A percentile compares a stretch with the other conserved stretches of the same genome.
Evolutionary conservation across 75 land plant genomes (phyloP).

Genomic region (Sequoiadendron giganteum): DNA sequence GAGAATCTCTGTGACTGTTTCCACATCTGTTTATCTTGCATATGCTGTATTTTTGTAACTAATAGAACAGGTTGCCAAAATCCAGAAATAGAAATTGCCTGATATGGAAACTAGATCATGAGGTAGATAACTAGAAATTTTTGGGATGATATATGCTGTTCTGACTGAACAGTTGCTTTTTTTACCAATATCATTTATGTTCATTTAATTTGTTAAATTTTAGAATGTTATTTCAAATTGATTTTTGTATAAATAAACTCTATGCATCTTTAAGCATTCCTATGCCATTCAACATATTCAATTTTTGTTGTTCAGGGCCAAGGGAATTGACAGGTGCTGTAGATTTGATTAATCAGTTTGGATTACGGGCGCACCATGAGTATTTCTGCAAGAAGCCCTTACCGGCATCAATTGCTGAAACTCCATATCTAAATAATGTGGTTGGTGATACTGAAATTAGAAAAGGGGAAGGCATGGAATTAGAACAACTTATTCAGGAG

Average conservation of each 20-base stretch:
- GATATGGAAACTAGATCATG: background rate
- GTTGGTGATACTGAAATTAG: conserved; percentile 93
- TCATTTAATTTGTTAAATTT: background rate
- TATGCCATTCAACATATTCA: background rate
- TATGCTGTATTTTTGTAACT: background rate
- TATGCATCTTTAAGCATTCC: background rate
- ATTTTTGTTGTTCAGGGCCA: conserved; percentile 47
- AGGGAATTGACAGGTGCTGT: conserved; percentile 93
- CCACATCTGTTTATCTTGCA: background rate
- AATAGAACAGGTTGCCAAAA: background rate
- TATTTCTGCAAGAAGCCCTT: conserved; percentile 80
- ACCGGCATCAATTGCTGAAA: conserved; percentile 77
- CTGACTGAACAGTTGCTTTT: background rate
- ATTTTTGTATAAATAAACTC: background rate
- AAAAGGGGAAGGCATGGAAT: conserved; percentile 96
- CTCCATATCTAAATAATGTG: conserved; percentile 83
- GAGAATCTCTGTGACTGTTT: background rate
- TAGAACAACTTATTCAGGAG: conserved; percentile 65
- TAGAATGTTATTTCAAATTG: background rate
- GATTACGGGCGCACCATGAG: conserved; percentile 70
- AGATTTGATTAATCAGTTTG: conserved; percentile 80
- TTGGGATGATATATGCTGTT: background rate
- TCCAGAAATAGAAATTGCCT: background rate
- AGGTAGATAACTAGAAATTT: background rate
- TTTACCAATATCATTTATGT: background rate